Evolutionary conservation across 106 monocot species (phyloP).

Genomic region (Phalaenopsis aphrodite): DNA sequence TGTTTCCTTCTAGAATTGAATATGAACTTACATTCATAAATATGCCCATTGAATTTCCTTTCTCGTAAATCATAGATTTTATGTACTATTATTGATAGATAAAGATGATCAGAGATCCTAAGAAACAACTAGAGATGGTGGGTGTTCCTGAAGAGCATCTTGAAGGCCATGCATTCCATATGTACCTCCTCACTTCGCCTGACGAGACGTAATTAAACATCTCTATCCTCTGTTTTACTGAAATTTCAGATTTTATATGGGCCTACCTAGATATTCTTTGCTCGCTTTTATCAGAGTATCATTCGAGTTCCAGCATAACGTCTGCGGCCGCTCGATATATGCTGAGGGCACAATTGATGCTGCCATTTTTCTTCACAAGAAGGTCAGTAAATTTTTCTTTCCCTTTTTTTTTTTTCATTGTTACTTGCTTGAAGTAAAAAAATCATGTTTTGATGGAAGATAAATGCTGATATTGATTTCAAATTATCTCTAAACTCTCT

Average conservation of each 20-base stretch:
- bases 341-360: conserved; percentile 90
- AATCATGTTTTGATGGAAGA: not conserved
- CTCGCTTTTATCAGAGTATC: conserved; percentile 56
- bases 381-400: conserved; percentile 30
- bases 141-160: conserved; percentile 89
- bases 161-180: conserved; percentile 85
- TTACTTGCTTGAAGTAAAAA: not conserved
- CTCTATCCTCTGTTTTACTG: not conserved
- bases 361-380: conserved; percentile 80
- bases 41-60: not conserved
- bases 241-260: not conserved
- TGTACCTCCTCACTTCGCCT: conserved; percentile 90
- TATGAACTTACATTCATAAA: not conserved
- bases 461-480: too few relatives aligned
- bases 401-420: not conserved
- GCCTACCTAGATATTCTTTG: not conserved
- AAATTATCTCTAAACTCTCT: too few relatives aligned
- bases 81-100: conserved; percentile 31
- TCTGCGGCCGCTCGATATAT: conserved; percentile 89
- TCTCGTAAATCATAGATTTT: not conserved
- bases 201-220: conserved; percentile 63
- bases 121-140: conserved; percentile 65
- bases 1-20: not conserved
- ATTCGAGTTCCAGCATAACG: conserved; percentile 96
- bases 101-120: conserved; percentile 70